A percentile compares a stretch with the other conserved stretches of the same genome.
phyloP scores from a whole-genome alignment of 2,329 filamentous ascomycete genomes.

The Penicillium sp. region DNA sequence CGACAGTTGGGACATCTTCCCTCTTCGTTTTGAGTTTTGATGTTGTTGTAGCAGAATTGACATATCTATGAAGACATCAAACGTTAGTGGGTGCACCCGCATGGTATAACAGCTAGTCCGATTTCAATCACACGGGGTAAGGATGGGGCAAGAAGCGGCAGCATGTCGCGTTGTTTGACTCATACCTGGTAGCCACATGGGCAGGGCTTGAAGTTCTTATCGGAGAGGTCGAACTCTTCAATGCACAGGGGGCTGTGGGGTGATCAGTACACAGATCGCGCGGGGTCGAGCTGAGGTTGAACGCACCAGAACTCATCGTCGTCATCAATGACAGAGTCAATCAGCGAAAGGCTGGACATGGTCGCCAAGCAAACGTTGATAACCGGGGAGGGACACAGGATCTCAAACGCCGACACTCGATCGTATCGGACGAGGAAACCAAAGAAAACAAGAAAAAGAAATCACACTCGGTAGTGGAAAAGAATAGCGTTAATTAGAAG shows the following conservation, averaged over 20 bases:
- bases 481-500: constrained; percentile 25
- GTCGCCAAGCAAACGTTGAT: constrained; percentile 26
- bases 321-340: constrained; percentile 53
- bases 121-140: background rate
- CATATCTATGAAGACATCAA: constrained; percentile 68
- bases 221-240: constrained; percentile 96
- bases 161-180: background rate
- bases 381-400: constrained; percentile 26
- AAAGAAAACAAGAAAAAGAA: constrained; percentile 16
- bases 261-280: constrained; percentile 22
- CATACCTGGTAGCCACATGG: constrained; percentile 96
- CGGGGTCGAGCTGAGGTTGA: background rate
- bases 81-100: constrained; percentile 7
- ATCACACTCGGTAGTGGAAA: constrained; percentile 19
- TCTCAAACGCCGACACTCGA: constrained; percentile 28
- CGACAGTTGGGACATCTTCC: constrained; percentile 96
- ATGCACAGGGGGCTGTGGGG: constrained; percentile 84
- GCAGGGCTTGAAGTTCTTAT: constrained; percentile 95
- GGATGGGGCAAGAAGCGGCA: background rate
- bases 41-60: constrained; percentile 99
- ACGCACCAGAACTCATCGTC: constrained; percentile 52
- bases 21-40: constrained; percentile 92
- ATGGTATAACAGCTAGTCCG: background rate
- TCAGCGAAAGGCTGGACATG: constrained; percentile 49
- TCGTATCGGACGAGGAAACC: constrained; percentile 15